Base-by-base conservation (phyloP, 768 basidiomycete genomes). In the Mycena venus region DNA sequence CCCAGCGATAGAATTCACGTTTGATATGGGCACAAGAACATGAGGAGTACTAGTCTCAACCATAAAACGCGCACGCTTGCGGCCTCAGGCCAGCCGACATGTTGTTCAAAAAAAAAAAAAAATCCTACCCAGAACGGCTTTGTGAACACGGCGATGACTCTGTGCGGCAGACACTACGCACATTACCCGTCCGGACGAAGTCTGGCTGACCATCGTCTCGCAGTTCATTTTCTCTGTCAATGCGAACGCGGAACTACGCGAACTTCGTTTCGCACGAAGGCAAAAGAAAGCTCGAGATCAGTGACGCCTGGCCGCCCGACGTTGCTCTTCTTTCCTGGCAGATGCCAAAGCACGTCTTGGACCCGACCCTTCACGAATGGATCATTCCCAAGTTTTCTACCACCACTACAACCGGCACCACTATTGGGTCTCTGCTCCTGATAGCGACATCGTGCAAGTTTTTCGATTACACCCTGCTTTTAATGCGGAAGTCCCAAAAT, bases 101-200 rank as follows among this genome's bases (percentile, higher is more conserved):
- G 23, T 14, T 56, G 21, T 56, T 21, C 51, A n/a, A n/a, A n/a
- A n/a, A n/a, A n/a, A n/a, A n/a, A n/a, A n/a, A n/a, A 56, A 55
- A 38, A 29, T 68, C 36, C 21, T 36, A 4, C 65, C 51, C 42
- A 42, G 31, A 59, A 58, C 36, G 69, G 59, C 25, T 62, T 62
- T 10, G 29, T 60, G 4, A 47, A 59, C 42, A 61, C 69, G 32
- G 42, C 62, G 14, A 38, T 70, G 31, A 17, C 32, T 15, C 59
- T 60, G 27, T 70, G 51, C 21, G 53, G 10, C 60, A 10, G 32
- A 9, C 44, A 70, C 59, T 42, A 60, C 31, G 58, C 82, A 1
- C 40, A 78, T 86, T 67, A 75, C 88, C 21, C 83, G 89, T 8
- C 89, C 88, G 9, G 89, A 90, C 63, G 89, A 90, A 75, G 82